Base-by-base conservation (phyloP, 116 monocot species). In the Trichopus zeylanicus region DNA sequence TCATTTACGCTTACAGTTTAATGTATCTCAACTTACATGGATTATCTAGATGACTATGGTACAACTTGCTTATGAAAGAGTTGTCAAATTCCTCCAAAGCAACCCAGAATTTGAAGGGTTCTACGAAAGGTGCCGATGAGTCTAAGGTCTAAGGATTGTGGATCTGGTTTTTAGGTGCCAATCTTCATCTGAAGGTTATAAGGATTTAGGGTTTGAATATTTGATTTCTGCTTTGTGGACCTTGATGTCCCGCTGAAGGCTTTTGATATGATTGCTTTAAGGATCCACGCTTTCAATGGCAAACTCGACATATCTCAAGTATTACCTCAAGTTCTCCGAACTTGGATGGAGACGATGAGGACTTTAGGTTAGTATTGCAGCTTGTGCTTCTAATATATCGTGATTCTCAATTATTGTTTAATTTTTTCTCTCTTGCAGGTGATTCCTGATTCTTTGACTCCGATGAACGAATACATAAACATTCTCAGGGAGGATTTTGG, bases 61-160 rank as follows among this genome's bases (percentile, higher is more conserved):
- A 95, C 53, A 86, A 90, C 53, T 69, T 77, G 67, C 90, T 95
- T 29, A 65, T 61, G 61, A 87, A 95, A 15, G 71, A 71, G 29
- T 78, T 61, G 61, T 95, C 87, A 56, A 95, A 95, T 22, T 95
- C 95, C 78, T 85, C 95, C 73, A 95, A 63, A 42, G 87, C 95
- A 64, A 95, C 60, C 90, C 95, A 67, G 86, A 53, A 62, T 67
- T 62, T 28, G 81, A 90, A 39, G 74, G 29, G 57, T 90, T 90
- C 94, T 94, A 70, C 63, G n/a, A n/a, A n/a, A n/a, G n/a, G n/a
- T n/a, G n/a, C n/a, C n/a, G n/a, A n/a, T n/a, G n/a, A n/a, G n/a
- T n/a, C n/a, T n/a, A n/a, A n/a, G n/a, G n/a, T n/a, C n/a, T n/a
- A n/a, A n/a, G n/a, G n/a, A n/a, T n/a, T n/a, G n/a, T n/a, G n/a